phyloP scores from a whole-genome alignment of 306 rosid species.

The Herpetospermum pedunculosum region DNA sequence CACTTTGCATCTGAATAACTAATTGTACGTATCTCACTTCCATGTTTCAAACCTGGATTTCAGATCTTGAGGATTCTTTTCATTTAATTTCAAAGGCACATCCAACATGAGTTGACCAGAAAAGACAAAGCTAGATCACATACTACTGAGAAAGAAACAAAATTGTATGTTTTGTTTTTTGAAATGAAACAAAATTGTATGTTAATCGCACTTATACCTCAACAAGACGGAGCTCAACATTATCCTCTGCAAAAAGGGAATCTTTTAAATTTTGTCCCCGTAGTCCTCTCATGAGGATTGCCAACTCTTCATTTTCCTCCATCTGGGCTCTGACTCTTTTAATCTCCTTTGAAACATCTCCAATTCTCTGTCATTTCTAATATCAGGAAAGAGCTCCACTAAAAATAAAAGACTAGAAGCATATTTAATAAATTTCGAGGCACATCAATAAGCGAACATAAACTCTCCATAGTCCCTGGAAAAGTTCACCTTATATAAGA shows the following conservation, averaged over 20 bases:
- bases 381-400: not conserved
- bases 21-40: not conserved
- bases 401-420: not conserved
- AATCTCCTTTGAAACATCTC: constrained; percentile 87
- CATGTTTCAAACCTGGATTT: not conserved
- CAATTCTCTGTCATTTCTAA: constrained; percentile 48
- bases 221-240: constrained; percentile 79
- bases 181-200: not conserved
- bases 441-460: not conserved
- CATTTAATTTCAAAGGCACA: not conserved
- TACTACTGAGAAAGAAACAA: not conserved
- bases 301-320: constrained; percentile 87
- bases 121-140: not conserved
- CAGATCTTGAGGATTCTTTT: not conserved
- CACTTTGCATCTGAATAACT: not conserved
- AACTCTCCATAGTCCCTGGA: not conserved
- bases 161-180: too few relatives aligned
- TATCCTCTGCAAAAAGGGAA: constrained; percentile 72
- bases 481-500: not conserved
- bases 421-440: not conserved
- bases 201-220: constrained; percentile 42
- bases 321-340: constrained; percentile 92
- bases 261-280: constrained; percentile 81
- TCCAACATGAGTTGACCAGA: not conserved
- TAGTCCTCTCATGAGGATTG: constrained; percentile 89